phyloP scores from a whole-genome alignment of 306 rosid genomes.

The Dalbergia cochinchinensis region DNA sequence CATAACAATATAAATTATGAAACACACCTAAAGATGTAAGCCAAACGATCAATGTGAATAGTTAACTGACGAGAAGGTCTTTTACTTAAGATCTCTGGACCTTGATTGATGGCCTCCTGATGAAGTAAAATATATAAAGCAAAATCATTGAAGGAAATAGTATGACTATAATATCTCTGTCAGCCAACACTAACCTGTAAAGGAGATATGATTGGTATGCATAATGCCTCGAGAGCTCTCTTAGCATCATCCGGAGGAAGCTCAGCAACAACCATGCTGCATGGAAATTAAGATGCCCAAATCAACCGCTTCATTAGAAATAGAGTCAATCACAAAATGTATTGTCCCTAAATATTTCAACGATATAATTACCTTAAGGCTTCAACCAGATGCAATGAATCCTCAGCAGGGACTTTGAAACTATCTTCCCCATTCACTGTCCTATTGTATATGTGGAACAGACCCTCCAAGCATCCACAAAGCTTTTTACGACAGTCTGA shows the following conservation, averaged over 20 bases:
- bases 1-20: slow-evolving; percentile 25
- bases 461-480: slow-evolving; percentile 92
- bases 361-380: slow-evolving; percentile 77
- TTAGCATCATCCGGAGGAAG: slow-evolving; percentile 91
- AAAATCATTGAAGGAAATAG: slow-evolving; percentile 42
- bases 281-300: slow-evolving; percentile 45
- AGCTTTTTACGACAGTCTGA: slow-evolving; percentile 97
- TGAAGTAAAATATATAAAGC: slow-evolving; percentile 44
- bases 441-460: slow-evolving; percentile 86
- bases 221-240: slow-evolving; percentile 90
- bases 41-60: slow-evolving; percentile 93
- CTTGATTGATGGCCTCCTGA: slow-evolving; percentile 91
- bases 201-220: slow-evolving; percentile 92
- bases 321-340: slow-evolving; percentile 42
- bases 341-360: slow-evolving; percentile 21
- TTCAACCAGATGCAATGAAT: slow-evolving; percentile 94
- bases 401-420: slow-evolving; percentile 93
- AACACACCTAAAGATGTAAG: slow-evolving; percentile 91
- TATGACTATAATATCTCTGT: slow-evolving; percentile 14
- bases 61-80: slow-evolving; percentile 90
- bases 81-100: slow-evolving; percentile 80
- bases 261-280: slow-evolving; percentile 93
- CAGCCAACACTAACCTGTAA: slow-evolving; percentile 72
- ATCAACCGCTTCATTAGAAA: slow-evolving; percentile 39
- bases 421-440: slow-evolving; percentile 90